Percentiles rank a stretch among this genome's conserved stretches.
phyloP scores from a whole-genome alignment of 176 grass and related monocot genomes.

The Bolboschoenus planiculmis region DNA sequence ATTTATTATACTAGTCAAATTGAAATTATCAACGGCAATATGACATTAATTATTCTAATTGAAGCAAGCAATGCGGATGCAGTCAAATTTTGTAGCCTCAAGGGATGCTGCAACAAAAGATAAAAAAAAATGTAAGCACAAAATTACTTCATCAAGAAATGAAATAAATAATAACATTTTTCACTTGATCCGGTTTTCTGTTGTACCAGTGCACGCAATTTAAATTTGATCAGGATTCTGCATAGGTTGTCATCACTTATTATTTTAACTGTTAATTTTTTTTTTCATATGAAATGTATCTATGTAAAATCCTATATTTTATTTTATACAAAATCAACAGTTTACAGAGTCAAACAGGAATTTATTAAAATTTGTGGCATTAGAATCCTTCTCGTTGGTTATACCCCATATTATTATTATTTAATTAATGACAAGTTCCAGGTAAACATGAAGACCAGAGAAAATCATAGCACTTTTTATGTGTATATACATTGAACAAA shows the following conservation, averaged over 20 bases:
- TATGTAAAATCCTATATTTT: neutral
- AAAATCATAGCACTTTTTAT: neutral
- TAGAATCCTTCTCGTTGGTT: neutral
- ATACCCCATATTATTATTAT: no score
- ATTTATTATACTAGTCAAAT: neutral
- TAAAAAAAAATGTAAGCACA: neutral
- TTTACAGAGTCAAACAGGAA: neutral
- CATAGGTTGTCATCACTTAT: neutral
- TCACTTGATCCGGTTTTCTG: no score
- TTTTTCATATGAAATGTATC: neutral
- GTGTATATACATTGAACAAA: neutral
- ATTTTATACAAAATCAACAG: neutral
- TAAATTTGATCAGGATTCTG: neutral
- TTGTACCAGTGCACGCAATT: neutral
- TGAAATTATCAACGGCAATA: neutral
- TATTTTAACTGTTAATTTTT: no score
- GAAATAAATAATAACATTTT: neutral
- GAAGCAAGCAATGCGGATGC: neutral
- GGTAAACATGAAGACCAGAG: no score
- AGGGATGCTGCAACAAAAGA: slow-evolving; percentile 6
- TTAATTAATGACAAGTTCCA: no score
- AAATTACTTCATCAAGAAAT: neutral
- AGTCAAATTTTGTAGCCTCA: neutral
- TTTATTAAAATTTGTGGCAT: neutral
- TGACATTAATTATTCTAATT: neutral